phyloP scores from a whole-genome alignment of 768 basidiomycete genomes.

The Megacollybia marginata region DNA sequence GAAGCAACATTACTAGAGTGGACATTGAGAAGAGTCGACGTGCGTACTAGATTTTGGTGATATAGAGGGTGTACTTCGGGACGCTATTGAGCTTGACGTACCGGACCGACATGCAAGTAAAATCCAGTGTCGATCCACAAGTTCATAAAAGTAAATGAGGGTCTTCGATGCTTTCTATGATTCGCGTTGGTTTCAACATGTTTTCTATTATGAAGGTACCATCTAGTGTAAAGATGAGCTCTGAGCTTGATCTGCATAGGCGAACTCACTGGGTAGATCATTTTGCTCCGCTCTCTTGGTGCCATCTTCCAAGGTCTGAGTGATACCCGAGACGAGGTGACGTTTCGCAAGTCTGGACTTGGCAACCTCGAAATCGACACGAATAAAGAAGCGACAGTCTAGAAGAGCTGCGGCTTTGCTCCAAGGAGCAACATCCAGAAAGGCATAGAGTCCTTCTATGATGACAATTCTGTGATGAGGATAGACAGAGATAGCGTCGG shows the following conservation, averaged over 20 bases:
- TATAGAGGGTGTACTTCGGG: too few species aligned
- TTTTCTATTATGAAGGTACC: constrained; percentile 37
- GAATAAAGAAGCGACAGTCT: constrained; percentile 76
- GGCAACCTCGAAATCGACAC: constrained; percentile 49
- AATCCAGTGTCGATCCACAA: too few species aligned
- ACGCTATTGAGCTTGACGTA: too few species aligned
- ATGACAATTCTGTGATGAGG: constrained; percentile 71
- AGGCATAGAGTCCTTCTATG: constrained; percentile 86
- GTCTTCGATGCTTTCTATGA: constrained; percentile 30
- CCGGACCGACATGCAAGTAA: too few species aligned
- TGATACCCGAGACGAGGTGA: constrained; percentile 75
- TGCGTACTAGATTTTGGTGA: too few species aligned
- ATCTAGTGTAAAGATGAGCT: constrained; percentile 21
- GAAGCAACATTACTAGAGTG: constrained; percentile 32
- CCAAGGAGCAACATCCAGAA: constrained; percentile 75
- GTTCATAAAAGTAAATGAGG: constrained; percentile 4
- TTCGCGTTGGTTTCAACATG: constrained; percentile 36
- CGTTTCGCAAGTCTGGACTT: constrained; percentile 55
- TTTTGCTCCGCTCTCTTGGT: constrained; percentile 68
- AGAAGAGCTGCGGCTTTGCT: constrained; percentile 49
- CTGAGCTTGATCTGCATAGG: not conserved
- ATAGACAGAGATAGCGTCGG: constrained; percentile 47
- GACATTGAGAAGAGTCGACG: constrained; percentile 23
- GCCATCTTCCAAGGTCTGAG: constrained; percentile 57
- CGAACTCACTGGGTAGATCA: constrained; percentile 60